Evolutionary conservation across 352 stramenopile species (phyloP), one percentile per base, ranked within the genome.

Genomic region (Phytophthora podocarpi): DNA sequence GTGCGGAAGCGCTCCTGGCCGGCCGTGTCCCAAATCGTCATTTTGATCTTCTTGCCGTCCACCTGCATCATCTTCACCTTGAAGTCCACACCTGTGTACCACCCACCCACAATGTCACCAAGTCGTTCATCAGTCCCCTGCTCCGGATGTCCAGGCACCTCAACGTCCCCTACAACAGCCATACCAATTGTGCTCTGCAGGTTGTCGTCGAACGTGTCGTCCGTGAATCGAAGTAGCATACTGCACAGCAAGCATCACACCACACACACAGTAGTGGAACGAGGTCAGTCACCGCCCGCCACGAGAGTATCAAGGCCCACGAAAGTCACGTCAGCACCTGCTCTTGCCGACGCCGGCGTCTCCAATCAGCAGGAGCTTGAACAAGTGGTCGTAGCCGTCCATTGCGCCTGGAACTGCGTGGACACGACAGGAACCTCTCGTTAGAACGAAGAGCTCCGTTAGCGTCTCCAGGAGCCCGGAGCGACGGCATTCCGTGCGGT

Each of bases 21-120:
- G 7, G 97, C 97, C 5, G 97, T 99, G 82, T 99, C 97, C 97
- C 97, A 99, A 66, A 99, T 98, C 26, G 95, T 98, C 66, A 99
- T 91, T 80, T 99, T 99, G 64, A 99, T 97, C 55, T 90, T 90
- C 74, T 98, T 99, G 48, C 85, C 85, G 57, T 97, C 90, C 49
- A 98, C 82, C 50, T 98, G 90, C 70, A 99, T 90, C 79, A 98
- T 97, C 73, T 99, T 99, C 26, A 99, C 96, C 80, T 99, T 98
- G 70, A 98, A 98, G 59, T 99, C 96, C 37, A 98, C 91, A 53
- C 89, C 89, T 90, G 34, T 18, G 21, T 35, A 62, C 12, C 40
- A 32, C 24, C 12, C 42, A 49, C 6, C 18, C 37, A 46, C 16
- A 28, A 28, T n/a, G 18, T 52, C n/a, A 23, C 26, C 5, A 49